Evolutionary conservation across 257 asterid genomes (phyloP).

Genomic region (Schizonepeta tenuifolia): DNA sequence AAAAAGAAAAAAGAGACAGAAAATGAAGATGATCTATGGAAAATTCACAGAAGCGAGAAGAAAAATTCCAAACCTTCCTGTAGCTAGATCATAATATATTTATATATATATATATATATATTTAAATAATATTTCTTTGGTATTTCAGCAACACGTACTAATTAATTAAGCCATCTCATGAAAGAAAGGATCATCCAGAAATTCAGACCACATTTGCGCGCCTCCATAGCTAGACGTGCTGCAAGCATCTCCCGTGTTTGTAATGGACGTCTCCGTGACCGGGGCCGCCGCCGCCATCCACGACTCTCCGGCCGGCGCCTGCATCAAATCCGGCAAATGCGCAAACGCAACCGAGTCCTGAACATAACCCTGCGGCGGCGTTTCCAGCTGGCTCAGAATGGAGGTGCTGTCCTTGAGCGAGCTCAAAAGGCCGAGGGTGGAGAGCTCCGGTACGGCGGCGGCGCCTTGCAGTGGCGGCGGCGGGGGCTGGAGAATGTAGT

Average conservation of each 20-base stretch:
- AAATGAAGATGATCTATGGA: neutral
- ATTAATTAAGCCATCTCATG: slow-evolving; percentile 56
- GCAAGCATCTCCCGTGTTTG: slow-evolving; percentile 49
- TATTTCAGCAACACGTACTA: neutral
- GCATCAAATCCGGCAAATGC: slow-evolving; percentile 60
- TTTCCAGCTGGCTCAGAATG: slow-evolving; percentile 32
- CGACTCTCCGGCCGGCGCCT: slow-evolving; percentile 43
- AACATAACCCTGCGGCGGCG: slow-evolving; percentile 24
- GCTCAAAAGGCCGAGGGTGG: slow-evolving; percentile 39
- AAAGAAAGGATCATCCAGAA: slow-evolving; percentile 67
- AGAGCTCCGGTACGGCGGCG: slow-evolving; percentile 31
- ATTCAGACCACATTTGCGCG: slow-evolving; percentile 65
- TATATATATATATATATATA: neutral
- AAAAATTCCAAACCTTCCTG: slow-evolving; percentile 40
- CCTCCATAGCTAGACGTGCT: slow-evolving; percentile 68
- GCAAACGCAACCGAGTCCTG: slow-evolving; percentile 57
- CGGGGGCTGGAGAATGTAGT: slow-evolving; percentile 54
- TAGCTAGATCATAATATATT: neutral
- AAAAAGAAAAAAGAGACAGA: neutral
- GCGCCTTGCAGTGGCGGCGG: neutral
- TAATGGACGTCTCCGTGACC: slow-evolving; percentile 39
- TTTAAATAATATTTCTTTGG: no score
- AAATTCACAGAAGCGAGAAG: slow-evolving; percentile 29
- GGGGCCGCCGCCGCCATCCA: slow-evolving; percentile 40
- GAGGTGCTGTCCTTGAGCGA: slow-evolving; percentile 39